phyloP scores from a whole-genome alignment of 1,284 basidiomycete species.

The Sutorius eximius region DNA sequence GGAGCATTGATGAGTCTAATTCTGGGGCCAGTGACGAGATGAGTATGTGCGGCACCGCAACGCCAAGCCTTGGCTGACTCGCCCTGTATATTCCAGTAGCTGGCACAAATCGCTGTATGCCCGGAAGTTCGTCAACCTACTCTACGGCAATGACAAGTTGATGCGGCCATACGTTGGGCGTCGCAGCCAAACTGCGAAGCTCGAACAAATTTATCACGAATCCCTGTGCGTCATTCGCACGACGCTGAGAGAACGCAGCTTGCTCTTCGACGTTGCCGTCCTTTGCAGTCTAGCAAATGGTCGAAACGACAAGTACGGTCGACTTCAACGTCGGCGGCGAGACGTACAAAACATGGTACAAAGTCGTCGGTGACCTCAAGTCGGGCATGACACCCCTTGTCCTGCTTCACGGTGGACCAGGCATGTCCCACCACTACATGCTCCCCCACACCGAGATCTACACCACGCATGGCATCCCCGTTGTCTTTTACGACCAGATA shows the following conservation, averaged over 20 bases:
- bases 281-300: conserved; percentile 5
- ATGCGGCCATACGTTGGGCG: too few species aligned
- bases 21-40: too few species aligned
- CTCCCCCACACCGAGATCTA: conserved; percentile 17
- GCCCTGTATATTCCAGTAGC: too few species aligned
- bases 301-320: conserved; percentile 21
- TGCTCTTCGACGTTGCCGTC: not conserved
- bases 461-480: conserved; percentile 18
- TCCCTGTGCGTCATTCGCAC: not conserved
- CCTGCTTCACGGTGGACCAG: conserved; percentile 40
- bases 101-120: too few species aligned
- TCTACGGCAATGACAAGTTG: too few species aligned
- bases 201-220: not conserved
- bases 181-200: too few species aligned
- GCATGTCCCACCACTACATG: conserved; percentile 27
- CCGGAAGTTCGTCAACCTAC: too few species aligned
- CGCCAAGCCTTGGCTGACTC: too few species aligned
- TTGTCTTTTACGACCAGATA: conserved; percentile 35
- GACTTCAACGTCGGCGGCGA: conserved; percentile 28
- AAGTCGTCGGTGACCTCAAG: conserved; percentile 34
- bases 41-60: too few species aligned
- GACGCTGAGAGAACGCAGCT: not conserved
- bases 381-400: conserved; percentile 31
- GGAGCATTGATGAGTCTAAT: too few species aligned
- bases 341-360: conserved; percentile 37